phyloP scores from a whole-genome alignment of 2,329 filamentous ascomycete species.

The Neoscytalidium dimidiatum region DNA sequence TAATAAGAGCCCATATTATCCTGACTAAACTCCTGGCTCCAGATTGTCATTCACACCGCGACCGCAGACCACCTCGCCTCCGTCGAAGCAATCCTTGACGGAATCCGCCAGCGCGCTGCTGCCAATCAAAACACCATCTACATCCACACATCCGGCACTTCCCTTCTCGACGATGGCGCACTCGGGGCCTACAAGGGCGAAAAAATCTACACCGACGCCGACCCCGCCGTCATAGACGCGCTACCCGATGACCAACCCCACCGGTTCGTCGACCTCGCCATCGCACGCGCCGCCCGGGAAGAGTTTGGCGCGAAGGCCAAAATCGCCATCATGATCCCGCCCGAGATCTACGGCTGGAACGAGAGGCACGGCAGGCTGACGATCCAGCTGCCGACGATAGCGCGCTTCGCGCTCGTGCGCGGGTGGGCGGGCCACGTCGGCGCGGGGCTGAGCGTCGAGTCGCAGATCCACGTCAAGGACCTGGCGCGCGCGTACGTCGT shows the following conservation, averaged over 20 bases:
- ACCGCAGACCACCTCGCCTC: slow-evolving; percentile 52
- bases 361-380: slow-evolving; percentile 42
- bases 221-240: slow-evolving; percentile 43
- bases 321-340: slow-evolving; percentile 50
- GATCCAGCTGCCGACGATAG: slow-evolving; percentile 51
- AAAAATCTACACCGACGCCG: slow-evolving; percentile 47
- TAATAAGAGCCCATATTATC: not conserved
- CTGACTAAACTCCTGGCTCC: not conserved
- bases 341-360: slow-evolving; percentile 51
- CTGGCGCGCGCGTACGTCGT: slow-evolving; percentile 34
- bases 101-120: slow-evolving; percentile 42
- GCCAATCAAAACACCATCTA: slow-evolving; percentile 45
- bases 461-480: slow-evolving; percentile 51
- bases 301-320: slow-evolving; percentile 44
- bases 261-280: slow-evolving; percentile 48
- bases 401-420: slow-evolving; percentile 51
- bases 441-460: slow-evolving; percentile 44
- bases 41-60: slow-evolving; percentile 49
- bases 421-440: slow-evolving; percentile 50
- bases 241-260: slow-evolving; percentile 47
- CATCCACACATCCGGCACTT: slow-evolving; percentile 53
- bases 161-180: slow-evolving; percentile 25
- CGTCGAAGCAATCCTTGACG: slow-evolving; percentile 48
- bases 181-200: slow-evolving; percentile 40
- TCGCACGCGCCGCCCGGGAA: slow-evolving; percentile 37